phyloP scores from a whole-genome alignment of 495 filamentous ascomycete species.

The Lophiostoma macrostomum region DNA sequence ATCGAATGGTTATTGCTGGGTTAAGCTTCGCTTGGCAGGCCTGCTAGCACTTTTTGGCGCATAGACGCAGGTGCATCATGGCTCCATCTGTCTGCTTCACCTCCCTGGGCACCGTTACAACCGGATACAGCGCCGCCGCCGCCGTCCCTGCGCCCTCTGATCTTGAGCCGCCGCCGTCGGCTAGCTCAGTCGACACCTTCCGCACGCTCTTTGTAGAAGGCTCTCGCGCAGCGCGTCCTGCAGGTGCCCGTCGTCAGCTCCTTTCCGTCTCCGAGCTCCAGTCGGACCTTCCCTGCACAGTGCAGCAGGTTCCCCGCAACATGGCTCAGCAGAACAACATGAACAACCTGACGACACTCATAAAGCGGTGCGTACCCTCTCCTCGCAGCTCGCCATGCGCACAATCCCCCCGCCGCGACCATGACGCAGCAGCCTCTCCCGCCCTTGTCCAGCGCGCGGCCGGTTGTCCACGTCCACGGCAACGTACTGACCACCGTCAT shows the following conservation, averaged over 20 bases:
- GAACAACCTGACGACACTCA: conserved; percentile 94
- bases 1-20: conserved; percentile 8
- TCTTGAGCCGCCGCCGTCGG: background rate
- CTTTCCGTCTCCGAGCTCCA: conserved; percentile 18
- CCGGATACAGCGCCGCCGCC: background rate
- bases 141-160: background rate
- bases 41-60: conserved; percentile 9
- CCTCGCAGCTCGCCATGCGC: background rate
- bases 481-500: conserved; percentile 46
- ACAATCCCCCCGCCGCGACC: conserved; percentile 5
- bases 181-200: conserved; percentile 4
- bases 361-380: conserved; percentile 75
- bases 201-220: conserved; percentile 14
- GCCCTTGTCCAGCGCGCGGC: conserved; percentile 3
- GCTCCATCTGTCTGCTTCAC: no score
- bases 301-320: conserved; percentile 15
- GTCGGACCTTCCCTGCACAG: conserved; percentile 6
- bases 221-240: conserved; percentile 4
- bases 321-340: conserved; percentile 70
- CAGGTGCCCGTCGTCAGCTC: conserved; percentile 17
- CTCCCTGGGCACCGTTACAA: no score
- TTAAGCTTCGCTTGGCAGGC: conserved; percentile 1
- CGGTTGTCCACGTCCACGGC: conserved; percentile 6
- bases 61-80: conserved; percentile 20
- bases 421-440: conserved; percentile 6